These are phyloP conservation scores for Pseudogymnoascus sp. DNA, from an alignment of 2,329 filamentous ascomycete species.

Conservation along the genomic window DNA sequence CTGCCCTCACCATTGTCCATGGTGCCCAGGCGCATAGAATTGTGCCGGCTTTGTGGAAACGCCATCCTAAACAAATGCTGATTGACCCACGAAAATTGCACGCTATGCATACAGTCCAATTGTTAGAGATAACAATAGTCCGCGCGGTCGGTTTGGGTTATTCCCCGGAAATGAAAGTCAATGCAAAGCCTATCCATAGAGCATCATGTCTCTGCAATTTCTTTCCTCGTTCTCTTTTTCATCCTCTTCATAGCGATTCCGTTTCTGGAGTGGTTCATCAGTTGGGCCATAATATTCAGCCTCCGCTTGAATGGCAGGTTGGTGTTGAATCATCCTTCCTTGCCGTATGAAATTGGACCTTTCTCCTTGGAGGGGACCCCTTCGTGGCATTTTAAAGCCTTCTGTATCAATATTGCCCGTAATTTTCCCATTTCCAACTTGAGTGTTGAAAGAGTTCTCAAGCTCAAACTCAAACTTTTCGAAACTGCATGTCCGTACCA, in stretches of 20 bases:
- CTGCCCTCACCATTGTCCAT: neutral
- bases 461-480: neutral
- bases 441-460: neutral
- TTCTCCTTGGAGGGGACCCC: neutral
- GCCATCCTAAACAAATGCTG: neutral
- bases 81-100: neutral
- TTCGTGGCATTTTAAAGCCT: neutral
- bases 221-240: neutral
- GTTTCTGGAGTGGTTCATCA: neutral
- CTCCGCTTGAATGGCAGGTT: neutral
- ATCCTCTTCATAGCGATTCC: neutral
- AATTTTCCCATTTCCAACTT: neutral
- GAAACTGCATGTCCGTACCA: neutral
- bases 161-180: neutral
- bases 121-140: neutral
- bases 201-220: neutral
- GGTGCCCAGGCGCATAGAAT: neutral
- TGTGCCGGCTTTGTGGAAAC: neutral
- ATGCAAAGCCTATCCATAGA: neutral
- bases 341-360: neutral
- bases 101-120: neutral
- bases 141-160: neutral
- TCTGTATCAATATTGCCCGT: neutral
- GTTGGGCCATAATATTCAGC: neutral
- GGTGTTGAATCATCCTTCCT: neutral